These are phyloP conservation scores for Nothopassalora personata DNA, from an alignment of 2,329 filamentous ascomycete species.

Conservation along the genomic window DNA sequence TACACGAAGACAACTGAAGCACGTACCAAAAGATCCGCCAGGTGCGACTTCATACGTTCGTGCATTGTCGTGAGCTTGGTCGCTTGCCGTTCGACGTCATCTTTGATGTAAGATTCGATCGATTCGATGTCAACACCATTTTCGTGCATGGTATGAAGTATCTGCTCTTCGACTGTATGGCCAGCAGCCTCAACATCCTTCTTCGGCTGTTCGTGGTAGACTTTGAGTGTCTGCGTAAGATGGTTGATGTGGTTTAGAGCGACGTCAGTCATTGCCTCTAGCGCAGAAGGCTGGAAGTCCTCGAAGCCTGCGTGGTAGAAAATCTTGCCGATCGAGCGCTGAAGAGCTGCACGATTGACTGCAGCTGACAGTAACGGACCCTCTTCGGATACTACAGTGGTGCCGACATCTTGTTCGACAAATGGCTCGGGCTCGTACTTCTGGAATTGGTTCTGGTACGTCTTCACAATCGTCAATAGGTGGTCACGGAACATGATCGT, in stretches of 20 bases:
- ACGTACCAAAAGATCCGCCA: constrained; percentile 73
- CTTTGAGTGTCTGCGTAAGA: constrained; percentile 69
- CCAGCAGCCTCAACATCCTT: constrained; percentile 45
- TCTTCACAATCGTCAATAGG: constrained; percentile 45
- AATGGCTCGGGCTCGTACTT: constrained; percentile 93
- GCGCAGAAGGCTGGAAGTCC: constrained; percentile 88
- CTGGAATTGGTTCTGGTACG: constrained; percentile 96
- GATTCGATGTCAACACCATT: constrained; percentile 76
- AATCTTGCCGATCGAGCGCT: constrained; percentile 87
- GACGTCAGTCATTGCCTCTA: constrained; percentile 85
- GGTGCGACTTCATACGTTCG: constrained; percentile 88
- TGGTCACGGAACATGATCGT: neutral
- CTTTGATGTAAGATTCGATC: constrained; percentile 81
- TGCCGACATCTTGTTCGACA: constrained; percentile 74
- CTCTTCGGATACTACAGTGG: constrained; percentile 84
- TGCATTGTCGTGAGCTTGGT: constrained; percentile 77
- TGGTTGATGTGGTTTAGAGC: constrained; percentile 87
- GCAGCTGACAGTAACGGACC: constrained; percentile 81
- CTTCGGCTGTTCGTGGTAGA: constrained; percentile 79
- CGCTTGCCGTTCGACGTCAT: constrained; percentile 83
- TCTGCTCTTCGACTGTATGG: constrained; percentile 76
- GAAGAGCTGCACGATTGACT: constrained; percentile 75
- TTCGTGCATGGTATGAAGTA: constrained; percentile 79
- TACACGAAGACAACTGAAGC: neutral
- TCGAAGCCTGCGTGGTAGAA: constrained; percentile 97